Percentiles rank a stretch among this genome's conserved stretches.
phyloP scores from a whole-genome alignment of 768 basidiomycete genomes.

The Mycena galopus region DNA sequence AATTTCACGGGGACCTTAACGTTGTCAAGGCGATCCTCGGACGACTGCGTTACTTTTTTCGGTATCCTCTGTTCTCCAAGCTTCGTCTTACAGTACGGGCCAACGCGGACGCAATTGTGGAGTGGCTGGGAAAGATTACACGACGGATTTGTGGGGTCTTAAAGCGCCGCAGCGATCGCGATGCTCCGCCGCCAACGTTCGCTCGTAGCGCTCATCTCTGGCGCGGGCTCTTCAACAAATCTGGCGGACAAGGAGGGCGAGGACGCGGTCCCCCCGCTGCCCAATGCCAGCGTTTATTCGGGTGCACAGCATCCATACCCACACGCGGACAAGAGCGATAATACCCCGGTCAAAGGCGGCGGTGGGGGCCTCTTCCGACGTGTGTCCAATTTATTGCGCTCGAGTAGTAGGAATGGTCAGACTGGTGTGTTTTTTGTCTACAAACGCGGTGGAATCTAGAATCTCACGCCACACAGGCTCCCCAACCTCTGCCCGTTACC shows the following conservation, averaged over 20 bases:
- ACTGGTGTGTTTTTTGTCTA: neutral
- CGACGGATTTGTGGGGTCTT: no score
- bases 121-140: neutral
- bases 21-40: no score
- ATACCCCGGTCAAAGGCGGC: no score
- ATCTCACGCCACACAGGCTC: neutral
- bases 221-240: neutral
- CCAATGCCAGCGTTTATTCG: constrained; percentile 27
- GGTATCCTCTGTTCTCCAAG: no score
- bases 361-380: constrained; percentile 17
- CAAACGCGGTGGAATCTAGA: neutral
- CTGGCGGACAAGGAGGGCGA: constrained; percentile 51
- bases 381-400: neutral
- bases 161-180: neutral
- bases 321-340: neutral
- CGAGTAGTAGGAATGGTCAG: neutral
- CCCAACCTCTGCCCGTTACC: constrained; percentile 14
- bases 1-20: no score
- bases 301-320: neutral
- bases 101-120: no score
- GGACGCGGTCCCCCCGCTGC: constrained; percentile 56
- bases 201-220: neutral
- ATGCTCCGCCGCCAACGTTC: constrained; percentile 24
- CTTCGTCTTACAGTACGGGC: no score
- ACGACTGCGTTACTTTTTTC: no score